phyloP scores from a whole-genome alignment of 805 yeast genomes.

The Pichia insulana region DNA sequence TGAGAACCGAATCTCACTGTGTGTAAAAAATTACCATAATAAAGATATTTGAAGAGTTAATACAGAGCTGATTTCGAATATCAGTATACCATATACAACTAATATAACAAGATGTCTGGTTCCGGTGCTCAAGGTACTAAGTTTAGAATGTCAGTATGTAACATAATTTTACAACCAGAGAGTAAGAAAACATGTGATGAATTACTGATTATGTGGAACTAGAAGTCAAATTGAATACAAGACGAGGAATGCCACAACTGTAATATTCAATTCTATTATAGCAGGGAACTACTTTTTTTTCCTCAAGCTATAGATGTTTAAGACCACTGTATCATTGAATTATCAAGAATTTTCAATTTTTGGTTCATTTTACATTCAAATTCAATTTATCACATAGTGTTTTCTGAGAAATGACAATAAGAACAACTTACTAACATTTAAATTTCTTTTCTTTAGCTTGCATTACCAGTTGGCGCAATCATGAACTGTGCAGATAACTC shows the following conservation, averaged over 20 bases:
- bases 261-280: no score
- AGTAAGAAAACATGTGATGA: no score
- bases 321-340: not conserved
- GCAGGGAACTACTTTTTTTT: no score
- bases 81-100: conserved; percentile 6
- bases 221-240: no score
- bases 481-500: conserved; percentile 99
- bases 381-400: no score
- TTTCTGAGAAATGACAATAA: no score
- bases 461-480: conserved; percentile 99
- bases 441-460: conserved; percentile 58
- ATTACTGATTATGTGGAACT: no score
- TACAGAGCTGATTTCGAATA: not conserved
- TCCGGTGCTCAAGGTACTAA: conserved; percentile 99
- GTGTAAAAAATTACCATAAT: no score
- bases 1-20: no score
- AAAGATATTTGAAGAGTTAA: not conserved
- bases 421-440: conserved; percentile 23
- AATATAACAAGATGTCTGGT: conserved; percentile 57
- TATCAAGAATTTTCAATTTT: not conserved
- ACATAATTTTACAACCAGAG: not conserved
- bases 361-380: no score
- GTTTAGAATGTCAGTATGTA: conserved; percentile 97
- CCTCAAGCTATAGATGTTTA: no score
- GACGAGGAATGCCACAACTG: no score